Conservation (phyloP, 1,284 basidiomycete genomes). For the Malassezia slooffiae region DNA sequence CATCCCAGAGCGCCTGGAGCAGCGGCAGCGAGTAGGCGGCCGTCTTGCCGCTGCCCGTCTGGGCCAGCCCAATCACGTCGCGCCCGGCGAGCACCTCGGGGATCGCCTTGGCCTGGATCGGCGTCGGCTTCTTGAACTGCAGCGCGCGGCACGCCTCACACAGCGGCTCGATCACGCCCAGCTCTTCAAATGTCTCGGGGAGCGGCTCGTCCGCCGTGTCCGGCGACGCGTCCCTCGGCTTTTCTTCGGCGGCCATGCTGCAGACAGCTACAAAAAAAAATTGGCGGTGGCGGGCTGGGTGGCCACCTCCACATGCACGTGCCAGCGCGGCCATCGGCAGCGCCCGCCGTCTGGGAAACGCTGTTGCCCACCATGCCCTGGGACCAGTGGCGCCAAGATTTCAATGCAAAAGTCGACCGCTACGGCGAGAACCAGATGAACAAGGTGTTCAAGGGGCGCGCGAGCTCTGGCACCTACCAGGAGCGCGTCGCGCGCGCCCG, state of each 20-base stretch:
- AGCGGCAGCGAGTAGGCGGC: conserved; percentile 95
- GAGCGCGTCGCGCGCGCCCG: conserved; percentile 9
- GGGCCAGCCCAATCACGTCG: conserved; percentile 94
- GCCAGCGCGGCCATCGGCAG: background rate
- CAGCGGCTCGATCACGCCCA: conserved; percentile 80
- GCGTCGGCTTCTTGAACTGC: conserved; percentile 75
- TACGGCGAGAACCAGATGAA: conserved; percentile 12
- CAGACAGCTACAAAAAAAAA: background rate
- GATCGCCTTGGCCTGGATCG: conserved; percentile 80
- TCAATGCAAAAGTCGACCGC: conserved; percentile 9
- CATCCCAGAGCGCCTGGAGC: conserved; percentile 89
- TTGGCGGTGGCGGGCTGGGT: too few relatives aligned
- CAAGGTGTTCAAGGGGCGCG: background rate
- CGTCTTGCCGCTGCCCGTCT: conserved; percentile 95
- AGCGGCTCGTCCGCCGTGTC: too few relatives aligned
- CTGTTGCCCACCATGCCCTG: conserved; percentile 1
- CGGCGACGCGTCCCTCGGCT: too few relatives aligned
- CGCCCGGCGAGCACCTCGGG: conserved; percentile 79
- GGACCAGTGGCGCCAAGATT: conserved; percentile 12
- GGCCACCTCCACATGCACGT: background rate
- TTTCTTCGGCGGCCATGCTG: too few relatives aligned
- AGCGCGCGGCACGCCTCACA: conserved; percentile 74
- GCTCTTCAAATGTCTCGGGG: conserved; percentile 50
- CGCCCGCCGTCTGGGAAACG: too few relatives aligned
- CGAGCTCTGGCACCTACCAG: conserved; percentile 4